phyloP scores from a whole-genome alignment of 2,329 filamentous ascomycete species.

The Neurospora sp. region DNA sequence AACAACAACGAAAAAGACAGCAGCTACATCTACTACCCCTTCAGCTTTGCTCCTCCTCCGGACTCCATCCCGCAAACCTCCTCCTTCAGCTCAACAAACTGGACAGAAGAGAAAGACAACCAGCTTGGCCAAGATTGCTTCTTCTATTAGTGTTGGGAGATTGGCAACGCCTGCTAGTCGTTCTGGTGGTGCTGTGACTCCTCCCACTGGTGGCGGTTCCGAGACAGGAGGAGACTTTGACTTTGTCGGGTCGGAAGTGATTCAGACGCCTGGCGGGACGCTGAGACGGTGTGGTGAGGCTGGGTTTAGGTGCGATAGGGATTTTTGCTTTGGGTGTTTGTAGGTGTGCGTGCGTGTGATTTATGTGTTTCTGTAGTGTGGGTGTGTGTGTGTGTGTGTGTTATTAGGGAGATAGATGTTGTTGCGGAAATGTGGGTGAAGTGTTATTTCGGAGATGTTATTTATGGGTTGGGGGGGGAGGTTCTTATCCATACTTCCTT shows the following conservation, averaged over 20 bases:
- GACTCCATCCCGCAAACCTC: not conserved
- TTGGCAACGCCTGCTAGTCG: not conserved
- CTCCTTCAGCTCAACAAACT: no score
- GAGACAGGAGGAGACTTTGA: not conserved
- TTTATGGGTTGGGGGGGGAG: not conserved
- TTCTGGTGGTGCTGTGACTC: not conserved
- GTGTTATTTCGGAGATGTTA: not conserved
- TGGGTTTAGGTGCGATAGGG: slow-evolving; percentile 44
- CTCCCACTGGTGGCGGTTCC: not conserved
- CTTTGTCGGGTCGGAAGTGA: slow-evolving; percentile 16
- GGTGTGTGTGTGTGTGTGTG: not conserved
- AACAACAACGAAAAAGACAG: not conserved
- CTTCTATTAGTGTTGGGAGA: not conserved
- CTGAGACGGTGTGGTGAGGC: slow-evolving; percentile 43
- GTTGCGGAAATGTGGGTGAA: not conserved
- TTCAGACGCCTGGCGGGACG: slow-evolving; percentile 41
- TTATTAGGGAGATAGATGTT: not conserved
- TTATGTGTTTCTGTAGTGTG: not conserved
- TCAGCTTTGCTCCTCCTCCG: not conserved
- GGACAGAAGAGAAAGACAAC: not conserved
- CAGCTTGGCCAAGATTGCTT: not conserved
- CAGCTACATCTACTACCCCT: not conserved
- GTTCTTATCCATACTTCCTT: not conserved
- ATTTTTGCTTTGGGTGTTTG: slow-evolving; percentile 52
- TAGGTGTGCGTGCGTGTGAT: slow-evolving; percentile 7